A percentile compares a stretch with the other conserved stretches of the same genome.
phyloP scores from a whole-genome alignment of 2,329 filamentous ascomycete species.

The Didymella glomerata region DNA sequence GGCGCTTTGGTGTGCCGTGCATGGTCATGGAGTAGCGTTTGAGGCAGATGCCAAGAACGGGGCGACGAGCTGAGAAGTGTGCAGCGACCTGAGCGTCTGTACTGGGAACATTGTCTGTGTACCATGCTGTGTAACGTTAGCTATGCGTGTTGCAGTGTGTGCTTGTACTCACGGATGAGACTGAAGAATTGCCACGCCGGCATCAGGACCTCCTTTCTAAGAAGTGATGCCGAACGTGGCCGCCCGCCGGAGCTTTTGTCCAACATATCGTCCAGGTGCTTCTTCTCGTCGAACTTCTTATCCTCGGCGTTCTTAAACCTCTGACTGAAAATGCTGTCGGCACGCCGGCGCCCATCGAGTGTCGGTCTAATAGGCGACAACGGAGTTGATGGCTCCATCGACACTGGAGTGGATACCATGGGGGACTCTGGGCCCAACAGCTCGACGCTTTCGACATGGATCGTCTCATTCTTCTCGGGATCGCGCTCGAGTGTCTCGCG shows the following conservation, averaged over 20 bases:
- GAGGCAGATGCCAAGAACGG: constrained; percentile 89
- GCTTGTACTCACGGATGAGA: constrained; percentile 74
- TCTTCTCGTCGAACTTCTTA: constrained; percentile 61
- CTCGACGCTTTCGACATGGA: constrained; percentile 58
- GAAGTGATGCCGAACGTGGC: constrained; percentile 53
- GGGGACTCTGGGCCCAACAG: constrained; percentile 46
- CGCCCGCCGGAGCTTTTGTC: constrained; percentile 43
- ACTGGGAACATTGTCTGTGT: constrained; percentile 71
- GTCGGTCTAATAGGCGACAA: constrained; percentile 38
- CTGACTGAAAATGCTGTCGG: constrained; percentile 61
- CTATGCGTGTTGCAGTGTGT: neutral
- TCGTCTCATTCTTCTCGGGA: constrained; percentile 46
- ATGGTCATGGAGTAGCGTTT: constrained; percentile 85
- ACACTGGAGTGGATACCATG: constrained; percentile 44
- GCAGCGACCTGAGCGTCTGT: constrained; percentile 84
- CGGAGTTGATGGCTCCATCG: constrained; percentile 38
- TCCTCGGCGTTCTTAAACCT: constrained; percentile 58
- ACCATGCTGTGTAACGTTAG: constrained; percentile 72
- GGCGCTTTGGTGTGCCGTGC: constrained; percentile 72
- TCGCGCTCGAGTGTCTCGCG: constrained; percentile 40
- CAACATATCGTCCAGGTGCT: constrained; percentile 52
- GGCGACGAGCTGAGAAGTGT: constrained; percentile 82
- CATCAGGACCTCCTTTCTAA: constrained; percentile 85
- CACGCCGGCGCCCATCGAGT: constrained; percentile 51
- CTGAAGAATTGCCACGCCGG: constrained; percentile 98